Percentiles rank a stretch among this genome's conserved stretches.
Conservation (phyloP, 352 stramenopile species). For the Phytopythium helicoides region DNA sequence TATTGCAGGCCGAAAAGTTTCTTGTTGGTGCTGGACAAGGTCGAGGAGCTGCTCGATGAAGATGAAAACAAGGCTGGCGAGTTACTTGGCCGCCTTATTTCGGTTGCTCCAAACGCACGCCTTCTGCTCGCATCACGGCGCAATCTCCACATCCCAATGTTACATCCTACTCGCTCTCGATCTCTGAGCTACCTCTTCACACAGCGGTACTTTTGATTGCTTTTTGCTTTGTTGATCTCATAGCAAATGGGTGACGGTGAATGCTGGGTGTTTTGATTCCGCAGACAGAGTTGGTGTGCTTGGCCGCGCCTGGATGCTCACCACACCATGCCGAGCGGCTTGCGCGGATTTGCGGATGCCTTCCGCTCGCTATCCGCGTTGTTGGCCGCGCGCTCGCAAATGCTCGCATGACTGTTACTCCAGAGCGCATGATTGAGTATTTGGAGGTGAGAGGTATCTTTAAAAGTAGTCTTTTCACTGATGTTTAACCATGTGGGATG, state of each 20-base stretch:
- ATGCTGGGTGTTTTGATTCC: neutral
- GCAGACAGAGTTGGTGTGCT: slow-evolving; percentile 67
- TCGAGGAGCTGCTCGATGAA: slow-evolving; percentile 75
- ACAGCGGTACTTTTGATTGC: slow-evolving; percentile 43
- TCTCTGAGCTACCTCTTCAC: slow-evolving; percentile 65
- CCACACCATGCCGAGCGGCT: slow-evolving; percentile 55
- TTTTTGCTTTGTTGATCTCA: neutral
- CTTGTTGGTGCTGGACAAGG: slow-evolving; percentile 77
- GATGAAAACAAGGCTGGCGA: slow-evolving; percentile 73
- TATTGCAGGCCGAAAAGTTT: slow-evolving; percentile 50
- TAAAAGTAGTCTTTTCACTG: neutral
- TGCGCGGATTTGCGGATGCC: slow-evolving; percentile 70
- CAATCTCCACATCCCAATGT: slow-evolving; percentile 76
- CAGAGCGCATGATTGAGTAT: slow-evolving; percentile 81
- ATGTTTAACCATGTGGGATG: neutral
- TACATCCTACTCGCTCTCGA: slow-evolving; percentile 73
- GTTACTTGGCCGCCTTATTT: slow-evolving; percentile 66
- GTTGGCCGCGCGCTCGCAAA: slow-evolving; percentile 76
- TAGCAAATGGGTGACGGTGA: neutral
- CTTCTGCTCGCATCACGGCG: slow-evolving; percentile 68
- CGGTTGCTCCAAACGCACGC: slow-evolving; percentile 61
- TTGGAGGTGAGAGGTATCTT: slow-evolving; percentile 40
- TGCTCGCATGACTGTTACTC: slow-evolving; percentile 62
- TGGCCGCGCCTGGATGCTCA: slow-evolving; percentile 63
- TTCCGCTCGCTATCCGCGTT: slow-evolving; percentile 80